Evolutionary conservation across 2,329 filamentous ascomycete genomes (phyloP).

Genomic region (Trichophyton verrucosum): DNA sequence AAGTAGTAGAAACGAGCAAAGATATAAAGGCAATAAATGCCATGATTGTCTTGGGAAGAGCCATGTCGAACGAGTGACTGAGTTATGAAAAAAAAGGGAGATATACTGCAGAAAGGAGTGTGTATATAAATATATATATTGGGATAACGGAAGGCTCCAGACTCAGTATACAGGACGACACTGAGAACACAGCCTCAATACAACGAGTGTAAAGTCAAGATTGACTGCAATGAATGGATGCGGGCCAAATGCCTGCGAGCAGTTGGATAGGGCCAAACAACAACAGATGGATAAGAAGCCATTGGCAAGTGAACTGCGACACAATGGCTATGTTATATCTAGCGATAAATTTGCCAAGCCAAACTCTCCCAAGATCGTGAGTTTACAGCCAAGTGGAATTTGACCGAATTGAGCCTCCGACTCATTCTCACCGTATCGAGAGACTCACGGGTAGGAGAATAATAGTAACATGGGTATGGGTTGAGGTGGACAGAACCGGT

Average conservation of each 20-base stretch:
- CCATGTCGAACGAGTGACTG: conserved; percentile 20
- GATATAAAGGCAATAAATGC: conserved; percentile 24
- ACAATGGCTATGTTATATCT: not conserved
- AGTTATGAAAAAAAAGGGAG: conserved; percentile 22
- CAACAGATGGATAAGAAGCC: not conserved
- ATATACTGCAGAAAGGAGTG: not conserved
- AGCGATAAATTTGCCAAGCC: not conserved
- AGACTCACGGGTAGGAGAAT: not conserved
- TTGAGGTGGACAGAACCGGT: not conserved
- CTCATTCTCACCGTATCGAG: not conserved
- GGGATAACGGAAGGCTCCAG: conserved; percentile 17
- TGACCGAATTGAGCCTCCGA: not conserved
- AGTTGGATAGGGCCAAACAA: not conserved
- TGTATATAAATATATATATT: not conserved
- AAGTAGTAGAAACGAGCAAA: conserved; percentile 20
- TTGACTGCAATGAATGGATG: conserved; percentile 42
- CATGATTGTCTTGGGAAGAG: conserved; percentile 22
- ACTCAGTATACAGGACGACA: conserved; percentile 25
- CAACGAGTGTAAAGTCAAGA: conserved; percentile 6
- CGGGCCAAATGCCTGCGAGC: conserved; percentile 32
- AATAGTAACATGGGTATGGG: not conserved
- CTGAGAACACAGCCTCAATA: not conserved
- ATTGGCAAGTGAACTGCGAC: not conserved
- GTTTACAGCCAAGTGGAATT: not conserved
- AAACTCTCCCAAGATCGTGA: not conserved